Base-by-base conservation (phyloP, 805 yeast species). In the Candida fluviatilis region DNA sequence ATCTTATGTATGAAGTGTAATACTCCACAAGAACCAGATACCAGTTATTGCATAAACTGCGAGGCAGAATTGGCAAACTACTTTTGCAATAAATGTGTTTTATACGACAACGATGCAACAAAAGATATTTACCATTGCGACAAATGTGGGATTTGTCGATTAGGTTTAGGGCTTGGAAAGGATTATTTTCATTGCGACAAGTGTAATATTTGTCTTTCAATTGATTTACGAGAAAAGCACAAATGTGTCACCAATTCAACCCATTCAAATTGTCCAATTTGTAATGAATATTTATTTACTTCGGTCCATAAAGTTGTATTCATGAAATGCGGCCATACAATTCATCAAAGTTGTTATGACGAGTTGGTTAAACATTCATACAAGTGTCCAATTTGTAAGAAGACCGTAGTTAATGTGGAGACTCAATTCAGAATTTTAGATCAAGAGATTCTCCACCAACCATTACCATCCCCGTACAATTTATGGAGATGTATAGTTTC, bases 241-340 rank as follows among this genome's bases (percentile, higher is more conserved):
- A 76, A 74, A 46, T 91, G 97, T 61, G 81, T 89, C 36, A 88
- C 84, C 51, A 80, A 88, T 48, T 80, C 95, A 4, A 89, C 96
- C 0, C 93, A 84, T 57, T 84, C 95, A 34, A 81, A 89, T 55
- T 90, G 97, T 58, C 95, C 96, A 1, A 87, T 90, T 26, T 90
- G 97, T 62, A 86, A 84, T 41, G 97, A 89, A 50, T 89, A 81
- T 58, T 77, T 90, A 77, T 90, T 90, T 57, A 84, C 88, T 12
- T 82, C 93, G 3, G 78, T 84, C 5, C 73, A 70, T 54, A 82
- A 88, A 8, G 95, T 89, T 31, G 95, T 88, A 15, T 89, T 90
- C 57, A 88, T 90, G 96, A 69, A 74, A 35, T 90, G 98, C 62
- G 96, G 97, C 2, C 98, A 90, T 61, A 86, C 95, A 27, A 90